Evolutionary conservation across 2,329 filamentous ascomycete genomes (phyloP).

Genomic region (Colletotrichum tropicicola): DNA sequence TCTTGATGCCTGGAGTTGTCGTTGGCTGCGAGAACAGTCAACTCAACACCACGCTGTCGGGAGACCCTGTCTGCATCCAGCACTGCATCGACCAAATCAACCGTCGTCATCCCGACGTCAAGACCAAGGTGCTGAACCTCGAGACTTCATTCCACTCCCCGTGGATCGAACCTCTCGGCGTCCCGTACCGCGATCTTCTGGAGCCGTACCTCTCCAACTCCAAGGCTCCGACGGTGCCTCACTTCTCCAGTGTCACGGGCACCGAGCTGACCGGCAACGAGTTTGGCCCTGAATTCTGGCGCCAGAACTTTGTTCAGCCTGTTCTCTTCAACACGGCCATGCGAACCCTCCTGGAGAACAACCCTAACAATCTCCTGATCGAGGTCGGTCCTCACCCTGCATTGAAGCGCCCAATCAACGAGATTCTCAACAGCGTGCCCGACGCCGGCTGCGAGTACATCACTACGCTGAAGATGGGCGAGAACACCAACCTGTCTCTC

Average conservation of each 20-base stretch:
- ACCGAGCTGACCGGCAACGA: constrained; percentile 31
- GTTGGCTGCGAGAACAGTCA: constrained; percentile 43
- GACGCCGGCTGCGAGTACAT: constrained; percentile 42
- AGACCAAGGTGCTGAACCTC: constrained; percentile 44
- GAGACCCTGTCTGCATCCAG: constrained; percentile 34
- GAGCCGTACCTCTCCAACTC: constrained; percentile 2
- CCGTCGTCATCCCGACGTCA: constrained; percentile 36
- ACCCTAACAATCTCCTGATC: constrained; percentile 26
- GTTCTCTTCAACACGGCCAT: constrained; percentile 53
- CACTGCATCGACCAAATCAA: constrained; percentile 39
- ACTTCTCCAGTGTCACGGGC: constrained; percentile 39
- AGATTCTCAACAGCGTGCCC: constrained; percentile 43
- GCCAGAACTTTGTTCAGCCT: constrained; percentile 49
- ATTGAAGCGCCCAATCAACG: constrained; percentile 32
- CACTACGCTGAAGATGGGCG: constrained; percentile 58
- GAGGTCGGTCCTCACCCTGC: constrained; percentile 36
- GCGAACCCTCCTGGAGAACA: constrained; percentile 28
- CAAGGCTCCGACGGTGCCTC: neutral
- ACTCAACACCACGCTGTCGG: constrained; percentile 39
- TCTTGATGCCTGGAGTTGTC: constrained; percentile 36
- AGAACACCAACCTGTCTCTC: constrained; percentile 55
- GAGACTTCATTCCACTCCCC: constrained; percentile 53
- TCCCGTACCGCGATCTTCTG: constrained; percentile 14
- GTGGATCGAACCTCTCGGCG: constrained; percentile 32
- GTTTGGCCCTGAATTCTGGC: constrained; percentile 47